Conservation (phyloP, 106 monocot species). For the Allium fistulosum region DNA sequence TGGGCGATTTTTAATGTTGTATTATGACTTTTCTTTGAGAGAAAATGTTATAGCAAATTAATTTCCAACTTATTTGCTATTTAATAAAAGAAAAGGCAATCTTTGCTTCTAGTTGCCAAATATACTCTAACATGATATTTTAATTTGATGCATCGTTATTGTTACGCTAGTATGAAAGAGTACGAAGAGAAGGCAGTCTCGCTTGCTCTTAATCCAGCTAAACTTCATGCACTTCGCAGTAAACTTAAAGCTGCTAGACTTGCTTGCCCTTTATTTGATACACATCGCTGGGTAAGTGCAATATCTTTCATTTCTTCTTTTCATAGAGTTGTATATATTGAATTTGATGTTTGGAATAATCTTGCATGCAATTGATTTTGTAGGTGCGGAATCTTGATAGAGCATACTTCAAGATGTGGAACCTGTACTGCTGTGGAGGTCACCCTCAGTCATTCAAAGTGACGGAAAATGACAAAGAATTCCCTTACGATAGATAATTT, state of each 20-base stretch:
- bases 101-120: no score
- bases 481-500: slow-evolving; percentile 57
- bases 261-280: slow-evolving; percentile 87
- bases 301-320: neutral
- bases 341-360: no score
- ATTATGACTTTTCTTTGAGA: no score
- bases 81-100: no score
- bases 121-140: no score
- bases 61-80: no score
- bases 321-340: neutral
- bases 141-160: neutral
- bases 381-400: slow-evolving; percentile 90
- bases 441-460: slow-evolving; percentile 77
- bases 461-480: slow-evolving; percentile 60
- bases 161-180: slow-evolving; percentile 63
- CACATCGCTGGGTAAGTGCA: slow-evolving; percentile 67
- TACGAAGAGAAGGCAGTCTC: slow-evolving; percentile 89
- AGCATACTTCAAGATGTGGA: slow-evolving; percentile 88
- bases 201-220: slow-evolving; percentile 54
- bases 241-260: slow-evolving; percentile 65
- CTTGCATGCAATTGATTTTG: neutral
- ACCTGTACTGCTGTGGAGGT: slow-evolving; percentile 53
- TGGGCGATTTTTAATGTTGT: no score
- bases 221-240: slow-evolving; percentile 54
- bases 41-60: no score